Conservation (phyloP, 257 asterid species). For the Hygrophila difformis region DNA sequence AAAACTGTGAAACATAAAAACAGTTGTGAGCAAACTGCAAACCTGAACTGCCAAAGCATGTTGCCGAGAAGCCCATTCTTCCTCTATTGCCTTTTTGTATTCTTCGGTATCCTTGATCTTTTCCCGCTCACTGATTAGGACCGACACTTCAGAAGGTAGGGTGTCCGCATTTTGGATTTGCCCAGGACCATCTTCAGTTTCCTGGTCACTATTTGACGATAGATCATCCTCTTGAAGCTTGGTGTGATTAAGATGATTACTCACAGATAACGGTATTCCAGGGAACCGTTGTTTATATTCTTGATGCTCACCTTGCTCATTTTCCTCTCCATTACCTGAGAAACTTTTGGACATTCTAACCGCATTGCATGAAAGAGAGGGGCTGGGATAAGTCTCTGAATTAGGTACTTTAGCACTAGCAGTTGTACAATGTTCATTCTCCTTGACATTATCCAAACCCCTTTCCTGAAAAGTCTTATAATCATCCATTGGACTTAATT, state of each 20-base stretch:
- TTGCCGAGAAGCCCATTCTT: slow-evolving; percentile 75
- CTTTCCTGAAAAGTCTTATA: slow-evolving; percentile 17
- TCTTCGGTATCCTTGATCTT: slow-evolving; percentile 84
- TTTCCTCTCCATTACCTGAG: slow-evolving; percentile 9
- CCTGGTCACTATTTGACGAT: slow-evolving; percentile 11
- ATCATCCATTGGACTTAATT: slow-evolving; percentile 16
- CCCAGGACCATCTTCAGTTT: slow-evolving; percentile 17
- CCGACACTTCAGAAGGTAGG: slow-evolving; percentile 15
- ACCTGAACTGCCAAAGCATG: slow-evolving; percentile 68
- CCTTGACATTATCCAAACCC: slow-evolving; percentile 7
- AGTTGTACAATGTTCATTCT: slow-evolving; percentile 14
- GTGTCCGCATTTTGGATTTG: slow-evolving; percentile 13
- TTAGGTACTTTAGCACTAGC: slow-evolving; percentile 7
- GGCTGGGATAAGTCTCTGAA: neutral
- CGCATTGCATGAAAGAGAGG: slow-evolving; percentile 9
- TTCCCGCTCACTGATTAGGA: slow-evolving; percentile 47
- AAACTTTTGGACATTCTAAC: slow-evolving; percentile 8
- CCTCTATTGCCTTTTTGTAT: slow-evolving; percentile 64
- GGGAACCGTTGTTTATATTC: slow-evolving; percentile 12
- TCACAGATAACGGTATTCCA: slow-evolving; percentile 10
- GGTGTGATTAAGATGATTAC: slow-evolving; percentile 11
- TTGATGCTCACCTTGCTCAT: slow-evolving; percentile 2
- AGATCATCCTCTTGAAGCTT: slow-evolving; percentile 14
- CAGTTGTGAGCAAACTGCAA: slow-evolving; percentile 1
- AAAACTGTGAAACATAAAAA: neutral